Evolutionary conservation across 2,329 filamentous ascomycete genomes (phyloP), one percentile per base, ranked within the genome.

Genomic region (Sarocladium kiliense): DNA sequence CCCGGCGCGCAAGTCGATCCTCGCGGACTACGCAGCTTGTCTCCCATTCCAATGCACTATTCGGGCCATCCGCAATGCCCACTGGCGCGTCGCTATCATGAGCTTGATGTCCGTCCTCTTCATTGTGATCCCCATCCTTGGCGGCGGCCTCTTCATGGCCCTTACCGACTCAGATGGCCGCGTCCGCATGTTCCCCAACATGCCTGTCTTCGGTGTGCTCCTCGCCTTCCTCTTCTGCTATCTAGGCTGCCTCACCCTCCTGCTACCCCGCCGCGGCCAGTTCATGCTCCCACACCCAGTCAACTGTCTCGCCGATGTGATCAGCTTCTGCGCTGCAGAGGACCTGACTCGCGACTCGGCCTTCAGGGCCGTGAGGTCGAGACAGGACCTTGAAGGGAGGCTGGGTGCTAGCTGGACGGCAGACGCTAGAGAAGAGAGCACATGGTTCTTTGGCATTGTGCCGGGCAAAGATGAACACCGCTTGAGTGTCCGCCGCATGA

Each of bases 291-390:
- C 91, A 0, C 91, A 95, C 66, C 78, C 79, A 4, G 84, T 89
- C 39, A 81, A 79, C 58, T 89, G 81, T 47, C 77, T 95, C 18
- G 88, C 88, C 1, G 90, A 92, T 66, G 77, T 92, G 21, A 80
- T 95, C 61, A 87, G 84, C 64, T 92, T 93, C 66, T 76, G 93
- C 41, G 84, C 89, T 57, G 85, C 86, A 61, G 86, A 85, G 42
- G 86, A 87, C 23, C 74, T 95, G 18, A 74, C 89, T 2, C 76
- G 81, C 4, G 91, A 96, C 64, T 78, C 84, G 10, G 81, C 87
- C 0, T 93, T 97, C 66, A 79, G 84, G 53, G 80, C 85, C 36
- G 82, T 87, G 2, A 76, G 78, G 26, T 85, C 78, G n/a, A 86
- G 85, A 60, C 75, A 75, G 0, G 87, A 91, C 60, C 78, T 97